Evolutionary conservation across 345 rosid genomes (phyloP).

Genomic region (Aquilaria sinensis): DNA sequence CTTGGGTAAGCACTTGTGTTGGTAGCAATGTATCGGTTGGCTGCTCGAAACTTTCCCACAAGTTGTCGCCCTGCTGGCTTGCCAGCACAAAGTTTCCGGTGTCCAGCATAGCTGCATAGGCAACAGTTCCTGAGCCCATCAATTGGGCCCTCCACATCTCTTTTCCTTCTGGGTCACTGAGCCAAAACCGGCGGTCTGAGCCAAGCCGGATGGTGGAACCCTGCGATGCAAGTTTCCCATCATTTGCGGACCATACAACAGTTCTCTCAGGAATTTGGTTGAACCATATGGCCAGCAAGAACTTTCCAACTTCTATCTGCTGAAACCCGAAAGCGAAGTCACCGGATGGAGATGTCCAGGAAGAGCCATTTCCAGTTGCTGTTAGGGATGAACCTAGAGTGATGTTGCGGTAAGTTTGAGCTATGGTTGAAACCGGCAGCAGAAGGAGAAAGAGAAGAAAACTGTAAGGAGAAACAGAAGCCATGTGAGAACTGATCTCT

Average conservation of each 20-base stretch:
- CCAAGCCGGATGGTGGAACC: slow-evolving; percentile 39
- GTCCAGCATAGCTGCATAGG: slow-evolving; percentile 42
- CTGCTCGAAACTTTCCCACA: slow-evolving; percentile 44
- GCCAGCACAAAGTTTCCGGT: slow-evolving; percentile 43
- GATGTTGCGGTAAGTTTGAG: slow-evolving; percentile 22
- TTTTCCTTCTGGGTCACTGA: slow-evolving; percentile 24
- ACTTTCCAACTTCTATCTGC: slow-evolving; percentile 14
- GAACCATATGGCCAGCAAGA: slow-evolving; percentile 36
- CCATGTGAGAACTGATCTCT: background rate
- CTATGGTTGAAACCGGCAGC: slow-evolving; percentile 13
- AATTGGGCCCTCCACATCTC: slow-evolving; percentile 21
- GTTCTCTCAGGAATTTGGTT: slow-evolving; percentile 34
- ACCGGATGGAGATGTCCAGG: slow-evolving; percentile 38
- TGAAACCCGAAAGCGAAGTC: slow-evolving; percentile 52
- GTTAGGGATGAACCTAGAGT: slow-evolving; percentile 23
- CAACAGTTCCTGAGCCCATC: slow-evolving; percentile 12
- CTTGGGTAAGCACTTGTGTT: slow-evolving; percentile 25
- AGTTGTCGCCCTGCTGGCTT: background rate
- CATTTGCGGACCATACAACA: slow-evolving; percentile 41
- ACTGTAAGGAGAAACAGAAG: background rate
- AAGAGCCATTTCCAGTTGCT: slow-evolving; percentile 15
- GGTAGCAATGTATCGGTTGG: slow-evolving; percentile 60
- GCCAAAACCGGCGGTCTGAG: slow-evolving; percentile 23
- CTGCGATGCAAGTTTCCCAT: slow-evolving; percentile 12
- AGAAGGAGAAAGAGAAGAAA: background rate